phyloP scores from a whole-genome alignment of 2,329 filamentous ascomycete species.

The Trichoderma sp. region DNA sequence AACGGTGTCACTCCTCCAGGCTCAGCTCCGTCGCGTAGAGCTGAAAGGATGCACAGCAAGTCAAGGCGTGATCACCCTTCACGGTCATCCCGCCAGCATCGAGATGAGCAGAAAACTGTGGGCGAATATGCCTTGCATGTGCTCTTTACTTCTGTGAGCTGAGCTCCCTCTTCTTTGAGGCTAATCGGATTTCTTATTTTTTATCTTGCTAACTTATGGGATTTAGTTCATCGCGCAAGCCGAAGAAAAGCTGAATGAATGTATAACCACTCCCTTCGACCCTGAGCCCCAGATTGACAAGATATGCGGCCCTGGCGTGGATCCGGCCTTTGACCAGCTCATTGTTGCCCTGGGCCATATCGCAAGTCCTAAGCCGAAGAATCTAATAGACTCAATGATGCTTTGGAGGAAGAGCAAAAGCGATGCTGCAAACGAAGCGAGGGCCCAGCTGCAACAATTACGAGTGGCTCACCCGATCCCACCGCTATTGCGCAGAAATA shows the following conservation, averaged over 20 bases:
- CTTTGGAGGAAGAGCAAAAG: constrained; percentile 96
- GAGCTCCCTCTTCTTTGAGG: not conserved
- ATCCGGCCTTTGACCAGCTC: constrained; percentile 88
- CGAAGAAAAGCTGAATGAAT: constrained; percentile 93
- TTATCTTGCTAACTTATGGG: not conserved
- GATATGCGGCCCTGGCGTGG: constrained; percentile 87
- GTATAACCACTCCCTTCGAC: constrained; percentile 76
- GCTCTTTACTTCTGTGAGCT: constrained; percentile 81
- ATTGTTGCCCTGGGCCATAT: constrained; percentile 93
- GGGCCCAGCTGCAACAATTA: constrained; percentile 58
- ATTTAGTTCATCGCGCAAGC: constrained; percentile 84
- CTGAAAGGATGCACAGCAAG: constrained; percentile 66
- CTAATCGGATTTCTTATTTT: not conserved
- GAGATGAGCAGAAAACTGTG: constrained; percentile 85
- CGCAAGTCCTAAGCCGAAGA: constrained; percentile 89
- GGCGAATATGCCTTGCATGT: constrained; percentile 97
- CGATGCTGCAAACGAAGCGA: constrained; percentile 75
- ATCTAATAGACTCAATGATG: constrained; percentile 96
- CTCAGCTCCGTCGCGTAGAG: constrained; percentile 52
- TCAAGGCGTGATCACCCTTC: constrained; percentile 74
- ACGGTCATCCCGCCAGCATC: constrained; percentile 70
- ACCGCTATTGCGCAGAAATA: constrained; percentile 69
- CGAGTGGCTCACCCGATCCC: constrained; percentile 47
- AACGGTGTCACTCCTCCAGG: constrained; percentile 48
- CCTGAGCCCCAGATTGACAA: constrained; percentile 82